Conservation (phyloP, 257 asterid genomes). For the Misopates orontium region DNA sequence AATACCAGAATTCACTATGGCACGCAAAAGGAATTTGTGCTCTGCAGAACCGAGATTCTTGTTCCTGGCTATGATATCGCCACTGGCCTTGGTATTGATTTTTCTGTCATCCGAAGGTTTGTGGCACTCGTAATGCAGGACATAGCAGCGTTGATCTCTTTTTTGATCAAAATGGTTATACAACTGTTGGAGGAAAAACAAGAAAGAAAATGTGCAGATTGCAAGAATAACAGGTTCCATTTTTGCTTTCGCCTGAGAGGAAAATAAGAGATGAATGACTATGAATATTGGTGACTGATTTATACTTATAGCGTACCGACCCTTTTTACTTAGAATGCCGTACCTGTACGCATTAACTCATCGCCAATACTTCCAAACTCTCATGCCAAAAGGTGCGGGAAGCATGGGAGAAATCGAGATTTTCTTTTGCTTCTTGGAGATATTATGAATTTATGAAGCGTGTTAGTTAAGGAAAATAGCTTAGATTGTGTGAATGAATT, state of each 20-base stretch:
- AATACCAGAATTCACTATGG: constrained; percentile 45
- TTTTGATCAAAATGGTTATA: constrained; percentile 17
- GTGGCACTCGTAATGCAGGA: constrained; percentile 40
- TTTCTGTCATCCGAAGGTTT: constrained; percentile 36
- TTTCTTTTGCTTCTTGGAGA: constrained; percentile 2
- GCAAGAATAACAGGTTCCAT: constrained; percentile 25
- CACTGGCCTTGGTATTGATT: constrained; percentile 33
- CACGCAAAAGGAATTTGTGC: constrained; percentile 37
- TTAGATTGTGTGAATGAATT: not conserved
- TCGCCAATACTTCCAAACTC: not conserved
- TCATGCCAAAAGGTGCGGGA: not conserved
- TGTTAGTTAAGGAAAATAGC: constrained; percentile 18
- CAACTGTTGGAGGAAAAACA: constrained; percentile 19
- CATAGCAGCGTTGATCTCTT: constrained; percentile 27
- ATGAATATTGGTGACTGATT: not conserved
- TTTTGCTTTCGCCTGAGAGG: not conserved
- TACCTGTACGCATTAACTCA: constrained; percentile 2
- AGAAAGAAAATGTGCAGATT: constrained; percentile 14
- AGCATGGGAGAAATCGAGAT: not conserved
- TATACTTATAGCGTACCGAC: not conserved
- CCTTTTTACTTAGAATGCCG: not conserved
- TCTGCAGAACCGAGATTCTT: constrained; percentile 34
- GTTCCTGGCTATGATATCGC: constrained; percentile 35
- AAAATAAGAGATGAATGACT: not conserved
- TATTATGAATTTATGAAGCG: constrained; percentile 1